These are phyloP conservation scores for Arthroderma sp. DNA, from an alignment of 2,329 filamentous ascomycete species.

Conservation along the genomic window DNA sequence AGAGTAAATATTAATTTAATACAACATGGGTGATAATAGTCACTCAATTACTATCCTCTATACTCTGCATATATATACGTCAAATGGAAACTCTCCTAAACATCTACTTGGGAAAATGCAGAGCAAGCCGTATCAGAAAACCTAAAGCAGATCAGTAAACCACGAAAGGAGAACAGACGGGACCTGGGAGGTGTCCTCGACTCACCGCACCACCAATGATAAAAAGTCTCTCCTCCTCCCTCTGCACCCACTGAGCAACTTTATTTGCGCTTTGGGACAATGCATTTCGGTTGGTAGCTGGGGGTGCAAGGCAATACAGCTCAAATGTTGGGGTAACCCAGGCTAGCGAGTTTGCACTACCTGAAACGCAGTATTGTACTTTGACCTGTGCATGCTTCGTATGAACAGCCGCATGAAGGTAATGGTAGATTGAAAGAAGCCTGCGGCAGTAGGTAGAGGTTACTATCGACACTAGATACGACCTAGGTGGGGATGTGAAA, in stretches of 20 bases:
- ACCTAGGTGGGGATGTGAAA: constrained; percentile 2
- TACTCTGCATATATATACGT: too few relatives aligned
- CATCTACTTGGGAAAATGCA: too few relatives aligned
- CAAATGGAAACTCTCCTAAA: too few relatives aligned
- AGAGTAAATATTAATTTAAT: too few relatives aligned
- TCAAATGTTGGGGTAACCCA: constrained; percentile 91
- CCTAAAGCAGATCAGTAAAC: too few relatives aligned
- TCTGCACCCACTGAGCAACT: constrained; percentile 79
- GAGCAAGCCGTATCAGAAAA: too few relatives aligned
- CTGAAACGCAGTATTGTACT: constrained; percentile 64
- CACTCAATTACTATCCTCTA: too few relatives aligned
- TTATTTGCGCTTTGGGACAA: constrained; percentile 78
- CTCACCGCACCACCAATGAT: constrained; percentile 90
- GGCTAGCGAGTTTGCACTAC: constrained; percentile 66
- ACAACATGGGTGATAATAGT: too few relatives aligned
- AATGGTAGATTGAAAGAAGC: constrained; percentile 72
- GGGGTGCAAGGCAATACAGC: constrained; percentile 85
- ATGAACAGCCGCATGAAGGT: constrained; percentile 74
- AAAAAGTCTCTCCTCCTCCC: constrained; percentile 86
- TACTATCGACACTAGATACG: background rate
- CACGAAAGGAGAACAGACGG: too few relatives aligned
- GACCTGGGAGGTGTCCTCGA: constrained; percentile 1
- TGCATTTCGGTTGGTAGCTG: constrained; percentile 46
- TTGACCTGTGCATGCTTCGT: constrained; percentile 72
- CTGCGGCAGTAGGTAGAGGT: constrained; percentile 20